phyloP scores from a whole-genome alignment of 257 asterid genomes.

The Nicotiana sylvestris region DNA sequence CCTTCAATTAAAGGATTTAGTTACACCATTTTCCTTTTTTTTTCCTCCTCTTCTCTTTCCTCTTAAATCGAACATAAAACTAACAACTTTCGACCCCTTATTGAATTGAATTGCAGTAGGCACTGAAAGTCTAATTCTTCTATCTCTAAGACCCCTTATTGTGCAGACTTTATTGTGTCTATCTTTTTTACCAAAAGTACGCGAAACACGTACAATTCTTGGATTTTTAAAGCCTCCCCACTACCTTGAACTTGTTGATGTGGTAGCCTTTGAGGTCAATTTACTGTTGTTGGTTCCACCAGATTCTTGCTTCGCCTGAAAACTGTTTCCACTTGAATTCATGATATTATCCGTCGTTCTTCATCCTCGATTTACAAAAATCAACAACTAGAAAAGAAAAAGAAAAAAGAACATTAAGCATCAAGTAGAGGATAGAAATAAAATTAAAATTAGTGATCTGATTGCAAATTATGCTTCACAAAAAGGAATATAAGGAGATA shows the following conservation, averaged over 20 bases:
- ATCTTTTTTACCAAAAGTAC: conserved; percentile 64
- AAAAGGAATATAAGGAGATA: neutral
- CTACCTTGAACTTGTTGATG: conserved; percentile 40
- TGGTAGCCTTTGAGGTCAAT: conserved; percentile 14
- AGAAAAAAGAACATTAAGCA: neutral
- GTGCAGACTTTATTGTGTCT: conserved; percentile 80
- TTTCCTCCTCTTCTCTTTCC: too few relatives aligned
- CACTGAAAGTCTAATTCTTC: conserved; percentile 64
- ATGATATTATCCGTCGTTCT: conserved; percentile 24
- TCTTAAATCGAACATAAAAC: too few relatives aligned
- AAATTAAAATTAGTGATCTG: neutral
- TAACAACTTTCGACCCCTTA: too few relatives aligned
- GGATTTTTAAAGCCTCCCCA: conserved; percentile 64
- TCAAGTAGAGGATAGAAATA: neutral
- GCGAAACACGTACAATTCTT: conserved; percentile 64
- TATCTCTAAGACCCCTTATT: conserved; percentile 53
- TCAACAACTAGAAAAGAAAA: neutral
- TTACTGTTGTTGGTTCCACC: conserved; percentile 21
- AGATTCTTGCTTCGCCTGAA: conserved; percentile 41
- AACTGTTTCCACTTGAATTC: conserved; percentile 36
- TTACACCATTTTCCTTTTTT: too few relatives aligned
- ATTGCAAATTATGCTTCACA: neutral
- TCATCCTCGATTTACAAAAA: conserved; percentile 34
- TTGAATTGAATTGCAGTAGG: conserved; percentile 59
- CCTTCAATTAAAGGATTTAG: too few relatives aligned